Evolutionary conservation across 1,139 yeast species (phyloP), one percentile per base, ranked within the genome.

Genomic region (Zygosaccharomyces pseudobailii): DNA sequence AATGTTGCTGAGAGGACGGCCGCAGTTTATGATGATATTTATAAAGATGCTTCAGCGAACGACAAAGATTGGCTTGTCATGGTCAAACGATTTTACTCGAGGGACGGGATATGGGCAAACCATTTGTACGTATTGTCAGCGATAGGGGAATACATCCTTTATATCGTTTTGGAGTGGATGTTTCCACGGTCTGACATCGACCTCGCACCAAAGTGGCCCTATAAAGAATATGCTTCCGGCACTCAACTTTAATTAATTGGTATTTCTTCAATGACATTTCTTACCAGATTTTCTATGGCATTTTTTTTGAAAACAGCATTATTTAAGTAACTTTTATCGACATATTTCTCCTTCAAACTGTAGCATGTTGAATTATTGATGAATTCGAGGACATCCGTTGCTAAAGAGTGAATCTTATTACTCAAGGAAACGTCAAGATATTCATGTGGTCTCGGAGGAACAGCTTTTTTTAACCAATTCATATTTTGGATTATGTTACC

Each of bases 1-100:
- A 87, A 89, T 61, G 87, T 94, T 22, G 98, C 98, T 0, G 69
- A 68, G 43, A 72, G 98, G 37, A 92, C 98, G 0, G 95, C 87
- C 57, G 71, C 71, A 28, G 97, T 92, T 2, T 94, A 94, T 66
- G 73, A 81, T 46, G 72, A 84, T 38, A 78, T 57, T 10, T 55
- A 51, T 28, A 5, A 44, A n/a, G 40, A 58, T 45, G 43, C 62
- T 31, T 73, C 46, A 62, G 68, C 28, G 62, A 70, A 38, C 53
- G 75, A 47, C 69, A 79, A 56, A 76, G 83, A 5, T 63, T 87
- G 53, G 66, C 79, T 35, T 66, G 69, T 48, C 59, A 83, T 49
- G 63, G 69, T 89, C 36, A 73, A 73, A 50, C 76, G 80, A 49
- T 86, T 80, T 62, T 86, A 87, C 63, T 75, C 76, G 45, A 80